Evolutionary conservation across 2,329 filamentous ascomycete species (phyloP).

Genomic region (Epichloe amarillans): DNA sequence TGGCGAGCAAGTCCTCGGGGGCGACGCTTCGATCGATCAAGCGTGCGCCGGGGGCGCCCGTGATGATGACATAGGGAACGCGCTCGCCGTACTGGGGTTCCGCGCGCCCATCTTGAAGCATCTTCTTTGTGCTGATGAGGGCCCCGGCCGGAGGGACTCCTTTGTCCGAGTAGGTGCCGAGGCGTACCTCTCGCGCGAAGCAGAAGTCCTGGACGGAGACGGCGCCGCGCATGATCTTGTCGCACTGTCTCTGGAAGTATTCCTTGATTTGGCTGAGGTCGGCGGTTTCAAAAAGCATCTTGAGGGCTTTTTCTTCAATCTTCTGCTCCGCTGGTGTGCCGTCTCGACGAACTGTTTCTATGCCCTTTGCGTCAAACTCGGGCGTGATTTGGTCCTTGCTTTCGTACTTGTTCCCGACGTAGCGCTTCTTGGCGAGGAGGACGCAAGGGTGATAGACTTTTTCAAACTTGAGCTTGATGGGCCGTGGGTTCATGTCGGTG

Average conservation of each 20-base stretch:
- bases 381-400: conserved; percentile 59
- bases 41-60: conserved; percentile 72
- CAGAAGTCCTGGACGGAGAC: conserved; percentile 93
- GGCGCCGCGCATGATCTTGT: conserved; percentile 79
- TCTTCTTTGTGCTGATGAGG: conserved; percentile 71
- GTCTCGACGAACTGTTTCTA: conserved; percentile 90
- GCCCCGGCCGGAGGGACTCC: conserved; percentile 75
- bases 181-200: conserved; percentile 81
- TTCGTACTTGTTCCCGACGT: conserved; percentile 97
- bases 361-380: conserved; percentile 95
- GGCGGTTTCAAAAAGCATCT: conserved; percentile 76
- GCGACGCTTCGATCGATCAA: conserved; percentile 83
- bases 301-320: conserved; percentile 85
- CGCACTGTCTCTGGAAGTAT: conserved; percentile 83
- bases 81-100: conserved; percentile 94
- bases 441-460: conserved; percentile 97
- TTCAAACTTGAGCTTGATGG: conserved; percentile 93
- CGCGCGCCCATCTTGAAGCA: conserved; percentile 72
- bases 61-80: conserved; percentile 85
- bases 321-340: conserved; percentile 93
- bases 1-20: conserved; percentile 67
- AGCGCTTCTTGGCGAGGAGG: conserved; percentile 89
- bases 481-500: conserved; percentile 79
- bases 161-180: conserved; percentile 71
- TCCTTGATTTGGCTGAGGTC: conserved; percentile 79